phyloP scores from a whole-genome alignment of 2,329 filamentous ascomycete genomes.

The Aspergillus tubingensis region DNA sequence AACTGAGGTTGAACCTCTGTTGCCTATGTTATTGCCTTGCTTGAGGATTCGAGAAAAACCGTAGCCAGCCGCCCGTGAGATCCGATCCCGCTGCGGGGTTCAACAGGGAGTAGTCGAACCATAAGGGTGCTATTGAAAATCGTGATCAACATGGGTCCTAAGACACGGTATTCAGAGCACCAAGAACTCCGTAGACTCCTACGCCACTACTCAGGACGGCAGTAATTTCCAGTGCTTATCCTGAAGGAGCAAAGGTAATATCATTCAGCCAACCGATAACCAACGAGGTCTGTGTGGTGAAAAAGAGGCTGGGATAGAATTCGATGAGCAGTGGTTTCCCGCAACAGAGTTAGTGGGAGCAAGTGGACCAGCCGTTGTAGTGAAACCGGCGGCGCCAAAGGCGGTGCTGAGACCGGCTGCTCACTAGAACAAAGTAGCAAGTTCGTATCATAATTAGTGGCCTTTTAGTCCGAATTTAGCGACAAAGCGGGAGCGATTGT shows the following conservation, averaged over 20 bases:
- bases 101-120: not conserved
- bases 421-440: not conserved
- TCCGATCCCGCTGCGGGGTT: not conserved
- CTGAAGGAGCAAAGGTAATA: too few relatives aligned
- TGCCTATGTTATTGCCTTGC: not conserved
- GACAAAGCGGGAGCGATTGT: not conserved
- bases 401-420: not conserved
- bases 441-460: conserved; percentile 7
- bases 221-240: too few relatives aligned
- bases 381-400: not conserved
- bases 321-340: not conserved
- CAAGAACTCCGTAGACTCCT: too few relatives aligned
- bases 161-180: not conserved
- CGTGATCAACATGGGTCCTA: not conserved
- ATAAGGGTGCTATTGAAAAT: not conserved
- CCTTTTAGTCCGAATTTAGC: conserved; percentile 3
- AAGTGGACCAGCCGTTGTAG: not conserved
- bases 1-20: too few relatives aligned
- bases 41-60: not conserved
- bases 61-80: not conserved
- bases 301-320: not conserved
- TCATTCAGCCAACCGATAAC: too few relatives aligned
- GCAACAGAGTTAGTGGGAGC: not conserved
- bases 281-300: not conserved
- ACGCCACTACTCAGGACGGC: too few relatives aligned